Base-by-base conservation (phyloP, 768 basidiomycete species). In the Suillus weaverae region DNA sequence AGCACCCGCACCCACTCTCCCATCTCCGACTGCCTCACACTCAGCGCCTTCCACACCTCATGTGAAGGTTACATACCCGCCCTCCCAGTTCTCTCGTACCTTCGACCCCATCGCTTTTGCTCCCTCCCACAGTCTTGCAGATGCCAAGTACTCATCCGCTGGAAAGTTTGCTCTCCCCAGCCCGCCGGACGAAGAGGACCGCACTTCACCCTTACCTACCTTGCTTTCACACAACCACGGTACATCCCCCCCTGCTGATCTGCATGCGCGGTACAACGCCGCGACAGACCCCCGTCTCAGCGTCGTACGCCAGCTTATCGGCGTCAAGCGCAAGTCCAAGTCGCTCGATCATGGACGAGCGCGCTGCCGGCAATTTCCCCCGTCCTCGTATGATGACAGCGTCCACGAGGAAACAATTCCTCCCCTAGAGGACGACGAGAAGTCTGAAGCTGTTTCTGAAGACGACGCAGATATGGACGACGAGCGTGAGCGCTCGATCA, bases 81-180 rank as follows among this genome's bases (percentile, higher is more conserved):
- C 65, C 74, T 66, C 69, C 71, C 71, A 67, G 60, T 73, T 77
- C 33, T 3, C 56, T 39, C 38, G 38, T 10, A 59, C 38, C 38
- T 94, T 92, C 66, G 89, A 92, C 43, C 87, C 92, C 0, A 90
- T 95, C 32, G 86, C 89, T 0, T 94, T 95, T 65, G 84, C 89
- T 0, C 74, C 80, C 11, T 85, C 82, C 51, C 89, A 93, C 71
- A 81, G 83, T 20, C 68, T 80, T 16, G 80, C 86, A 16, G 92
- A 94, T 71, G 86, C 86, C 11, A 95, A 95, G 76, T 94, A 95
- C 70, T 73, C 75, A 59, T 78, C 80, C 0, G 68, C 81, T 32
- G 92, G 92, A 36, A 94, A 94, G 74, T 94, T 93, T 70, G 81
- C 82, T 30, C 74, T 91, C 54, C 86, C 88, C 4, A 89, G 84